Base-by-base conservation (phyloP, 169 alveolate species). In the Plasmodium relictum region DNA sequence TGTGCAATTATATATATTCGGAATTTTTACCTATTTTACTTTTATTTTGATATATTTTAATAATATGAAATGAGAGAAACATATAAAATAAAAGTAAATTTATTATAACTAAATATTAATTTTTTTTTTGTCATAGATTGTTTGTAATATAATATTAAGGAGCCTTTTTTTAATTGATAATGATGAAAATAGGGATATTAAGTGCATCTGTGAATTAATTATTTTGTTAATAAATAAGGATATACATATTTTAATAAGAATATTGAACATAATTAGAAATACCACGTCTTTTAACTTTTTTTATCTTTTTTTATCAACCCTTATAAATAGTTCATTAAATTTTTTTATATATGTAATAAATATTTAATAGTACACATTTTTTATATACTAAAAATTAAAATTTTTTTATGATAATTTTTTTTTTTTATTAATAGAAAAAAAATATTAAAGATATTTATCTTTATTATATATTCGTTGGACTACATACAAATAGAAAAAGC, bases 201-300 rank as follows among this genome's bases (percentile, higher is more conserved):
- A 20, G 56, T 69, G 86, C 54, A 69, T 85, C 45, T 85, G 91
- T 39, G 91, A 85, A 85, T 48, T 85, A 22, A 56, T 85, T 16
- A 63, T 70, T 58, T 69, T 85, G 73, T 22, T 85, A 37, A 85
- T 85, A 58, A 69, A 85, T 2, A 69, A 85, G 24, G 91, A 85
- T 26, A 63, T 22, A 48, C 73, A 85, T 39, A 56, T 41, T 7
- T 58, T 68, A 37, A 58, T 85, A 65, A 85, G 20, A 20, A 85
- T 85, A 22, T 70, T 85, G 48, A 41, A 31, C 37, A 31, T 85
- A 63, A 70, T 70, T 62, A 85, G 69, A 37, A 72, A 85, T 37
- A 69, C 31, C 22, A 85, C 69, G 91, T 65, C 91, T 45, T 42
- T 45, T 39, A 12, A 68, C 31, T 85, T 85, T 50, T 85, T 85